phyloP scores from a whole-genome alignment of 176 grass and related monocot species.

The Carex kokanica region DNA sequence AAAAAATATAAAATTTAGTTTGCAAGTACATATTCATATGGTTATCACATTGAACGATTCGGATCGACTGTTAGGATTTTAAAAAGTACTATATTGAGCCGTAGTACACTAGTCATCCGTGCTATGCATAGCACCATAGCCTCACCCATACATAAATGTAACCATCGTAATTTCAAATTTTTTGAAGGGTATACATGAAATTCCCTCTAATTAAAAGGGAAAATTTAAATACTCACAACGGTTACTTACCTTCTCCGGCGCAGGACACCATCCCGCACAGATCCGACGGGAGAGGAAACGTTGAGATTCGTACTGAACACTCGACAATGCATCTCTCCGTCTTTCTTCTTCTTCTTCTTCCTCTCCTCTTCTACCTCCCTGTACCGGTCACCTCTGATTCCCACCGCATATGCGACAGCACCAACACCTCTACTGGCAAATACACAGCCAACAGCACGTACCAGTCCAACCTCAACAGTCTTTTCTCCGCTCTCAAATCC shows the following conservation, averaged over 20 bases:
- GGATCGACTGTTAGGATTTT: no score
- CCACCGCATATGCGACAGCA: not conserved
- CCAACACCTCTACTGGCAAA: not conserved
- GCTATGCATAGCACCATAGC: no score
- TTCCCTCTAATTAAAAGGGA: no score
- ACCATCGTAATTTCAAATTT: no score
- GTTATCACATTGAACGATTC: no score
- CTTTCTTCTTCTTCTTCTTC: not conserved
- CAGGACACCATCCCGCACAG: not conserved
- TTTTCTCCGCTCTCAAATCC: not conserved
- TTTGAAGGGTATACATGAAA: no score
- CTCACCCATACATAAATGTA: no score
- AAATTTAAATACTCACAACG: not conserved
- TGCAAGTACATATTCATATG: no score
- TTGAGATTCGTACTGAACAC: not conserved
- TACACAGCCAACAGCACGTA: conserved; percentile 37
- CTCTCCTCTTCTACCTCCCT: not conserved
- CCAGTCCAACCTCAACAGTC: conserved; percentile 23
- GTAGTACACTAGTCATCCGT: no score
- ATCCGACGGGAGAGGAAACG: not conserved
- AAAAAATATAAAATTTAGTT: no score
- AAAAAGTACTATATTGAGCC: no score
- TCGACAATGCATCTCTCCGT: not conserved
- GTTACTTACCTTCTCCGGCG: not conserved
- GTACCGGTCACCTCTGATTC: not conserved